Conservation (phyloP, 345 rosid genomes). For the Pistacia integerrima region DNA sequence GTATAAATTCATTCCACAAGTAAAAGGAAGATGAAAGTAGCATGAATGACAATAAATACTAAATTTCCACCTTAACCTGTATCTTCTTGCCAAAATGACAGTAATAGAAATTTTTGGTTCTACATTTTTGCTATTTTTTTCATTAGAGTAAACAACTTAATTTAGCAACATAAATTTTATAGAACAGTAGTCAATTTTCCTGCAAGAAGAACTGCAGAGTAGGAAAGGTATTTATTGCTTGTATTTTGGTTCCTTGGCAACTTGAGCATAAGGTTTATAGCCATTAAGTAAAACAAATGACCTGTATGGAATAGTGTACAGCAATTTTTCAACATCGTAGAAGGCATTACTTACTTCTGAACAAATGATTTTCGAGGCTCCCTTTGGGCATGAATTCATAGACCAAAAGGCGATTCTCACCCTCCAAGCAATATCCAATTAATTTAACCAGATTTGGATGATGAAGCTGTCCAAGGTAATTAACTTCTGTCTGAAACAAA, state of each 20-base stretch:
- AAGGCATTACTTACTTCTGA: slow-evolving; percentile 50
- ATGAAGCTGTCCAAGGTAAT: slow-evolving; percentile 94
- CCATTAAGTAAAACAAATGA: not conserved
- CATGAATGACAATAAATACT: not conserved
- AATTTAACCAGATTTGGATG: slow-evolving; percentile 89
- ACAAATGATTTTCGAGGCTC: slow-evolving; percentile 84
- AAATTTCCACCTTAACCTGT: not conserved
- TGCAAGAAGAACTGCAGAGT: not conserved
- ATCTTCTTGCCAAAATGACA: not conserved
- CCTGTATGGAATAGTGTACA: not conserved
- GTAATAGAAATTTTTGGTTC: not conserved
- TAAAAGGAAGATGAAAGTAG: not conserved
- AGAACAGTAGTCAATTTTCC: not conserved
- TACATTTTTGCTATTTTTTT: not conserved
- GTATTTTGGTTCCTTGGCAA: slow-evolving; percentile 14
- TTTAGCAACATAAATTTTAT: not conserved
- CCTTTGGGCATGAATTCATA: slow-evolving; percentile 98
- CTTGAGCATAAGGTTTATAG: not conserved
- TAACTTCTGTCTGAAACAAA: slow-evolving; percentile 88
- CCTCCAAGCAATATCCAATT: slow-evolving; percentile 87
- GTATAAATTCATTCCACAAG: not conserved
- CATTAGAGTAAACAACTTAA: not conserved
- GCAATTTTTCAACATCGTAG: slow-evolving; percentile 6
- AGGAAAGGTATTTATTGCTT: slow-evolving; percentile 25
- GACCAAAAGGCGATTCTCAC: slow-evolving; percentile 78